Conservation (phyloP, 352 stramenopile genomes). For the Ochromonadaceae sp. region DNA sequence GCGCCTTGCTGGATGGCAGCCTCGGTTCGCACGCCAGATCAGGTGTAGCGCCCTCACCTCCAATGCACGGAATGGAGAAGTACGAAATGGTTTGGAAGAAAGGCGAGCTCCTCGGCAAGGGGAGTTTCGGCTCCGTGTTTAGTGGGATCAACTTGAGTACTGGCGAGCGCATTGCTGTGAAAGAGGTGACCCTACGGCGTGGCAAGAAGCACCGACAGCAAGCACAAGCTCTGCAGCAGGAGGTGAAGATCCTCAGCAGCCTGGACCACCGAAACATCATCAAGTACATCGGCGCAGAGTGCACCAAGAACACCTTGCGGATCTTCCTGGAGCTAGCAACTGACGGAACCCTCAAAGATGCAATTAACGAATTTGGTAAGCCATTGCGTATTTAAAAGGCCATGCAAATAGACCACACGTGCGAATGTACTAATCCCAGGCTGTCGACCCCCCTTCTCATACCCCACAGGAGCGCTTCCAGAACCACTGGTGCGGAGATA, state of each 20-base stretch:
- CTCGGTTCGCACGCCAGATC: background rate
- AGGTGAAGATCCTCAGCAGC: conserved; percentile 28
- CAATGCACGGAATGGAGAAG: background rate
- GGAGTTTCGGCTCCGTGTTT: background rate
- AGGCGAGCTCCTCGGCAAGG: background rate
- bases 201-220: background rate
- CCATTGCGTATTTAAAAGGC: too few species aligned
- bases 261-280: conserved; percentile 35
- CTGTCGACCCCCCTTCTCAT: too few species aligned
- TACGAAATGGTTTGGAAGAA: background rate
- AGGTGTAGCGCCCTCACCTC: background rate
- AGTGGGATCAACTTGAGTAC: background rate
- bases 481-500: background rate
- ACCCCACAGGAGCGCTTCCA: background rate
- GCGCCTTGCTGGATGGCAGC: background rate
- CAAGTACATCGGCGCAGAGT: conserved; percentile 21
- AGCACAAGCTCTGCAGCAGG: conserved; percentile 21
- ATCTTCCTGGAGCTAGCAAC: background rate
- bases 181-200: background rate
- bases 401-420: too few species aligned
- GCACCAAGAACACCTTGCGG: background rate
- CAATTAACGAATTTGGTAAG: conserved; percentile 1
- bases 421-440: too few species aligned
- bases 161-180: background rate
- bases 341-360: conserved; percentile 8